phyloP scores from a whole-genome alignment of 2,329 filamentous ascomycete species.

The Hypoxylon sp. region DNA sequence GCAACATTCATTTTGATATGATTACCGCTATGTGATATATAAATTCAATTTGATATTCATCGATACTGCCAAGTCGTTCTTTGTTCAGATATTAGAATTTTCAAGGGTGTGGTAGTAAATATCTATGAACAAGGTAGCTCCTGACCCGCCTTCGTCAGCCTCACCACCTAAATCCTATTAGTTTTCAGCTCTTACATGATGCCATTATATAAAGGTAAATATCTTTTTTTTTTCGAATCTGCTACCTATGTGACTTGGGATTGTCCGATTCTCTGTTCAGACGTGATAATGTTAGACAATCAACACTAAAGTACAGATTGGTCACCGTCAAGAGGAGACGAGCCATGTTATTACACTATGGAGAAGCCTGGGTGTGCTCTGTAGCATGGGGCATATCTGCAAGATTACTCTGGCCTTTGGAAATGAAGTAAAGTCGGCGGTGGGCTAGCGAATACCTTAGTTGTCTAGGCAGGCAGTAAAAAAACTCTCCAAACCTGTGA shows the following conservation, averaged over 20 bases:
- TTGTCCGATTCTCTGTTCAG: too few relatives aligned
- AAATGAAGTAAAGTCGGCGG: background rate
- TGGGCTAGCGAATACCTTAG: too few relatives aligned
- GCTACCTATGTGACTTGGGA: too few relatives aligned
- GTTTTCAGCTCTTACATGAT: background rate
- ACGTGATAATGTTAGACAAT: too few relatives aligned
- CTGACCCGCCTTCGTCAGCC: background rate
- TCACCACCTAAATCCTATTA: background rate
- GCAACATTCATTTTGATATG: background rate
- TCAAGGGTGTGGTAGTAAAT: background rate
- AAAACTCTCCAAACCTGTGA: too few relatives aligned
- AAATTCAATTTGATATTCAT: background rate
- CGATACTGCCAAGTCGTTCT: background rate
- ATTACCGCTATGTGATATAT: background rate
- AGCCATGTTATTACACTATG: background rate
- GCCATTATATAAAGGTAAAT: too few relatives aligned
- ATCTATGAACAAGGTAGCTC: background rate
- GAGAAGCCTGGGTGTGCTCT: background rate
- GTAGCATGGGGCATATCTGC: background rate
- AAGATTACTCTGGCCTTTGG: background rate
- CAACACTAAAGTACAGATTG: background rate
- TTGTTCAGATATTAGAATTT: background rate
- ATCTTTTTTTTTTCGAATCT: too few relatives aligned
- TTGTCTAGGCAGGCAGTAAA: too few relatives aligned
- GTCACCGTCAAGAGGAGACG: background rate